A percentile compares a stretch with the other conserved stretches of the same genome.
Conservation (phyloP, 306 rosid genomes). For the Rosa multiflora region DNA sequence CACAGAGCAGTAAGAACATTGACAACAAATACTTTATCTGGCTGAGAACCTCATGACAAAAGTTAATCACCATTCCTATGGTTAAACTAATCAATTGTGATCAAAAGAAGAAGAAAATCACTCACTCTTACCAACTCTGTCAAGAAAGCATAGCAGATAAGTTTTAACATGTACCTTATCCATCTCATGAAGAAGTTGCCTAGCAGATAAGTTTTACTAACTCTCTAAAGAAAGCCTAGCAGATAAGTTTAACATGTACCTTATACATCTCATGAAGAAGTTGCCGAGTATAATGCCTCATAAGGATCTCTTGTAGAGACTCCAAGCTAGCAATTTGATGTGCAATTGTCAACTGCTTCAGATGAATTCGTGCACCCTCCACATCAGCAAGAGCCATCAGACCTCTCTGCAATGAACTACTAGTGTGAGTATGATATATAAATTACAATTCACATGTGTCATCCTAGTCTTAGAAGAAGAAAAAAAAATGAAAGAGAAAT, state of each 20-base stretch:
- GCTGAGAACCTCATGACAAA: not conserved
- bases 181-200: not conserved
- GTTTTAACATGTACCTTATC: not conserved
- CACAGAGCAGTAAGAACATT: not conserved
- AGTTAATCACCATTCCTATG: not conserved
- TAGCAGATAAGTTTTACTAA: not conserved
- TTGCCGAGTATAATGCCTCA: conserved; percentile 86
- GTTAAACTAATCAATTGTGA: conserved; percentile 1
- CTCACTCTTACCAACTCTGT: not conserved
- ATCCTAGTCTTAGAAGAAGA: not conserved
- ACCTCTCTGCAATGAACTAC: conserved; percentile 69
- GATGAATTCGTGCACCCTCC: conserved; percentile 91
- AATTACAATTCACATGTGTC: not conserved
- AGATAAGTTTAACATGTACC: conserved; percentile 40
- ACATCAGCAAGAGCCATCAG: conserved; percentile 93
- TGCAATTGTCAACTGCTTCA: conserved; percentile 72
- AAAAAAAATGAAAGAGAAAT: not conserved
- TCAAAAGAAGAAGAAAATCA: not conserved
- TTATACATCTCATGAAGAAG: conserved; percentile 91
- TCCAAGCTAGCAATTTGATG: conserved; percentile 95
- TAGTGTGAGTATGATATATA: not conserved
- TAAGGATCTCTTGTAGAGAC: conserved; percentile 71
- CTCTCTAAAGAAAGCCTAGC: not conserved
- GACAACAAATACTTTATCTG: not conserved
- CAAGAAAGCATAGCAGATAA: conserved; percentile 1